phyloP scores from a whole-genome alignment of 306 rosid genomes.

The Lathyrus tuberosus region DNA sequence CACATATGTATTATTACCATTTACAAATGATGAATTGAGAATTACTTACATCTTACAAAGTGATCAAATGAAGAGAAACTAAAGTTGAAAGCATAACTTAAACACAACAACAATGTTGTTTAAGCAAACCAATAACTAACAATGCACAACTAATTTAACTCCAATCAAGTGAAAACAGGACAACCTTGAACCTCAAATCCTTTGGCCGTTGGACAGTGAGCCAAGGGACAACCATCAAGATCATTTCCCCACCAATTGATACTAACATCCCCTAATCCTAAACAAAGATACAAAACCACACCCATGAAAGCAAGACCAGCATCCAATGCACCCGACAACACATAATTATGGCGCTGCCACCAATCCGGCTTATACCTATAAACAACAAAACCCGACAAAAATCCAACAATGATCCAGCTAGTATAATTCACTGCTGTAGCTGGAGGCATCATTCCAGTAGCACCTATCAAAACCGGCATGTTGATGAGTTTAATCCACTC shows the following conservation, averaged over 20 bases:
- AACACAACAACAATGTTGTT: not conserved
- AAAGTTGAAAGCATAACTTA: not conserved
- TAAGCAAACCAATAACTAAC: not conserved
- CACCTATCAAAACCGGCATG: slow-evolving; percentile 78
- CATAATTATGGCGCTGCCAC: slow-evolving; percentile 87
- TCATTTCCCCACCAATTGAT: slow-evolving; percentile 84
- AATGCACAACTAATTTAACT: not conserved
- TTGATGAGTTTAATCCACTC: slow-evolving; percentile 84
- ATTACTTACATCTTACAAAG: not conserved
- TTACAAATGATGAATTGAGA: not conserved
- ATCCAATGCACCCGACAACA: slow-evolving; percentile 83
- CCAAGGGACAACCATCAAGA: slow-evolving; percentile 83
- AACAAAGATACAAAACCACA: slow-evolving; percentile 66
- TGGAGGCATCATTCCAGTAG: slow-evolving; percentile 84
- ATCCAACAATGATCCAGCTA: slow-evolving; percentile 72
- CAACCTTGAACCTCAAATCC: slow-evolving; percentile 58
- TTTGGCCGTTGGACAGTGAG: slow-evolving; percentile 69
- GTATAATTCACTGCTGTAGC: slow-evolving; percentile 85
- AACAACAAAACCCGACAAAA: slow-evolving; percentile 70
- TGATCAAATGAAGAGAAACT: not conserved
- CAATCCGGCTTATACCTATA: slow-evolving; percentile 68
- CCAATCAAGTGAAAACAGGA: slow-evolving; percentile 47
- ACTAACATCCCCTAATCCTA: slow-evolving; percentile 61
- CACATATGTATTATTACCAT: not conserved
- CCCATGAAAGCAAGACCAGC: slow-evolving; percentile 98